Evolutionary conservation across 345 rosid species (phyloP), one percentile per base, ranked within the genome.

Genomic region (Lepidium aucheri): DNA sequence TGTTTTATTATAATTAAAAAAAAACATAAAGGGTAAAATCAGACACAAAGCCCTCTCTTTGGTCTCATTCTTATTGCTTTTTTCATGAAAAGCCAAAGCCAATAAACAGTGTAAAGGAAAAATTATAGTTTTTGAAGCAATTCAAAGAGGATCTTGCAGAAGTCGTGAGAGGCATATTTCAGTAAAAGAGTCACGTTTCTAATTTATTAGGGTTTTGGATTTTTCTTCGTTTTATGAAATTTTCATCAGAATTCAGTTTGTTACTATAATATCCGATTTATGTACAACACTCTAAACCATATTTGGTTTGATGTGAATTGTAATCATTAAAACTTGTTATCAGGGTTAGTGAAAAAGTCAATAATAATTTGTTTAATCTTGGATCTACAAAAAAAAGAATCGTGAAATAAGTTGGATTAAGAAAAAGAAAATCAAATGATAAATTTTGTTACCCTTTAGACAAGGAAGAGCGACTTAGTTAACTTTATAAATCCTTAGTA

Each of bases 71-170:
- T 73, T 73, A 28, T 67, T 66, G 67, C 68, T 66, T 73, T 73
- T 67, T 53, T 74, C 63, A 53, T 67, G 73, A 74, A 74, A 74
- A 53, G 77, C 77, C 77, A 60, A 67, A 60, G 77, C 51, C 64
- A 53, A 38, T 52, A 67, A 60, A 67, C 73, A 53, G 73, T 60
- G 40, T 67, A 45, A 60, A 67, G 61, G 58, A 59, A 51, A 35
- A 34, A 41, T 10, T 17, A 18, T 13, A 13, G 32, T 16, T 20
- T 49, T 50, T 26, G 63, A 43, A 53, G 66, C 56, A 43, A 53
- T 73, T 73, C 72, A 67, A 66, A 66, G 34, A 35, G 72, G 61
- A 49, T 63, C 62, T 59, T 60, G 68, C 72, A 65, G 77, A 45
- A 44, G 54, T 50, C 59, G 47, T 68, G 69, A 68, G 71, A 68